Percentiles rank a stretch among this genome's conserved stretches.
Evolutionary conservation across 768 basidiomycete species (phyloP).

Genomic region (Pulveroboletus sp.): DNA sequence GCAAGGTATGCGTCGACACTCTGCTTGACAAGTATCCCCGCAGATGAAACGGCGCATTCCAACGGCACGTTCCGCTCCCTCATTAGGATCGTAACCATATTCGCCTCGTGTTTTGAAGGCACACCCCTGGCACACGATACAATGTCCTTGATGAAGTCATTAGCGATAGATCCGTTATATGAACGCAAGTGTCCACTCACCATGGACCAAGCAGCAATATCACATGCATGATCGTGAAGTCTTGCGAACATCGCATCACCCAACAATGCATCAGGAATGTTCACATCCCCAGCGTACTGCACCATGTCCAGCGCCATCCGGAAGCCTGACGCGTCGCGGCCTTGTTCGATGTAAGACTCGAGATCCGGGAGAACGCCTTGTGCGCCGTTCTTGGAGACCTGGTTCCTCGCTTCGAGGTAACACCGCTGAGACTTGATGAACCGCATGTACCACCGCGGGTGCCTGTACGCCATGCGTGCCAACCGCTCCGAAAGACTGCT

Average conservation of each 20-base stretch:
- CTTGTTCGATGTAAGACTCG: constrained; percentile 44
- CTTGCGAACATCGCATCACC: constrained; percentile 27
- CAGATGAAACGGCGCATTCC: constrained; percentile 41
- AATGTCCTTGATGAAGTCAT: constrained; percentile 45
- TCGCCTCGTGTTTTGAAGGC: constrained; percentile 37
- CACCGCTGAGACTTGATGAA: constrained; percentile 37
- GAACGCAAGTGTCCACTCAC: constrained; percentile 32
- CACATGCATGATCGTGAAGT: constrained; percentile 41
- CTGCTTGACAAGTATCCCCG: constrained; percentile 25
- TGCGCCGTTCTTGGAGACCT: constrained; percentile 24
- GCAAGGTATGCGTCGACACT: constrained; percentile 28
- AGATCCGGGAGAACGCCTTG: constrained; percentile 34
- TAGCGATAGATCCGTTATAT: not conserved
- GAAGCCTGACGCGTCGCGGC: constrained; percentile 49
- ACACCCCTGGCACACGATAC: constrained; percentile 49
- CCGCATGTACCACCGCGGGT: constrained; percentile 40
- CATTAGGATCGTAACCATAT: constrained; percentile 52
- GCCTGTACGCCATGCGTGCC: constrained; percentile 32
- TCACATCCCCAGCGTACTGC: constrained; percentile 49
- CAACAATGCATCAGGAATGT: constrained; percentile 31
- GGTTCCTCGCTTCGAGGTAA: constrained; percentile 33
- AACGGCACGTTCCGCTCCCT: constrained; percentile 40
- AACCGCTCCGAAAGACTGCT: constrained; percentile 40
- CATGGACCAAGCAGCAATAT: constrained; percentile 53
- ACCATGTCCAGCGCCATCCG: constrained; percentile 51